Evolutionary conservation across 2,329 filamentous ascomycete species (phyloP), one percentile per base, ranked within the genome.

Genomic region (Cladosporium sp.): DNA sequence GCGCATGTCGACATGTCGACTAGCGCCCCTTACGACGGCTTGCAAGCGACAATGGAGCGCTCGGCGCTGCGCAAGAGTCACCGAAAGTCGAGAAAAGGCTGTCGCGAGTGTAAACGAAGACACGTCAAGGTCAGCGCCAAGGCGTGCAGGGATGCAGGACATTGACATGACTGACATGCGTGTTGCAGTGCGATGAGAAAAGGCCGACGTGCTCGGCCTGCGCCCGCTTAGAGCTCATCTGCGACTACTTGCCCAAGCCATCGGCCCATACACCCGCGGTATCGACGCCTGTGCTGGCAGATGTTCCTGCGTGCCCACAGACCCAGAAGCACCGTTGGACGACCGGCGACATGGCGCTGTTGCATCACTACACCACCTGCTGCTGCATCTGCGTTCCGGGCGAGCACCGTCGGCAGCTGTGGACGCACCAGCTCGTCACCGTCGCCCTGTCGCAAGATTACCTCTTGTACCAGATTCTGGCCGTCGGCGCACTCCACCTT

Each of bases 191-290:
- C 37, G 51, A 54, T 36, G 51, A 54, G 28, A 13, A 44, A 13
- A 19, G 15, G 19, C 51, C 51, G n/a, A 20, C 51, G 35, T 54
- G 51, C 19, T 54, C 51, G 25, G 51, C 51, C n/a, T 54, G 51
- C 17, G 15, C 17, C 24, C 51, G 51, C 39, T 44, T 54, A 15
- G 51, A 44, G n/a, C 39, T 54, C 39, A 35, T 45, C 37, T 54
- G 51, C 51, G 37, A 54, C 12, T 54, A 54, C 24, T 24, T 37
- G 4, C 47, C 7, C 17, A 52, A 15, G 49, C 24, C 20, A n/a
- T n/a, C 19, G 22, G n/a, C 49, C 6, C 36, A n/a, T 13, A 17
- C 28, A 40, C 36, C 49, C 13, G 22, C 36, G 25, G n/a, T 24
- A 12, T 10, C 25, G 22, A 37, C 34, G 17, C 12, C 28, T 22